Conservation (phyloP, 2,329 filamentous ascomycete genomes). For the Lachnellula occidentalis region DNA sequence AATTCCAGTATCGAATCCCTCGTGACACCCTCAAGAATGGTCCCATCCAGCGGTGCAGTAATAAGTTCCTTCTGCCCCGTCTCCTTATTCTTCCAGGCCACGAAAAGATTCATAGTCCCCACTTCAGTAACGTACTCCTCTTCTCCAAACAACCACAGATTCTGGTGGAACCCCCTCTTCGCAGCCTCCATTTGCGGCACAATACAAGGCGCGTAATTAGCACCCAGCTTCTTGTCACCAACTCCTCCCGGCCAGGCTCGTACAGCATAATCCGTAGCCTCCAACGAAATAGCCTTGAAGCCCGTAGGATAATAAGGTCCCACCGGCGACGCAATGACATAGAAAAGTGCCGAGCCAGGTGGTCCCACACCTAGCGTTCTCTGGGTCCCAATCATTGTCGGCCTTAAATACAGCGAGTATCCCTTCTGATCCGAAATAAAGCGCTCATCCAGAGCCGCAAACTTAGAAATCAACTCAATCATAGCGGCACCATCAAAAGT, state of each 20-base stretch:
- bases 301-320: constrained; percentile 97
- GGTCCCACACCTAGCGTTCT: constrained; percentile 86
- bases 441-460: constrained; percentile 74
- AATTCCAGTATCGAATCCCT: constrained; percentile 85
- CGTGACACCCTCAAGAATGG: constrained; percentile 92
- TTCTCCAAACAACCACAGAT: constrained; percentile 94
- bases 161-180: constrained; percentile 91
- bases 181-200: constrained; percentile 92
- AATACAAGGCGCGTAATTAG: constrained; percentile 99
- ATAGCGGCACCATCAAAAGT: constrained; percentile 71
- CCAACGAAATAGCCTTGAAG: constrained; percentile 93
- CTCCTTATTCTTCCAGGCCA: constrained; percentile 75
- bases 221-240: constrained; percentile 96
- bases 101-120: constrained; percentile 98
- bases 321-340: constrained; percentile 91
- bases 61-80: constrained; percentile 88
- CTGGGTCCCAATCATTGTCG: constrained; percentile 96
- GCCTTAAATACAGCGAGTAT: constrained; percentile 92
- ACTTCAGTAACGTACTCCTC: constrained; percentile 97
- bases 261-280: constrained; percentile 94
- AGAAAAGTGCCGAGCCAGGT: constrained; percentile 88
- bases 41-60: constrained; percentile 94
- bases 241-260: constrained; percentile 97
- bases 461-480: constrained; percentile 74
- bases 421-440: constrained; percentile 85